Evolutionary conservation across 2,329 filamentous ascomycete genomes (phyloP).

Genomic region (Aureobasidium sp.): DNA sequence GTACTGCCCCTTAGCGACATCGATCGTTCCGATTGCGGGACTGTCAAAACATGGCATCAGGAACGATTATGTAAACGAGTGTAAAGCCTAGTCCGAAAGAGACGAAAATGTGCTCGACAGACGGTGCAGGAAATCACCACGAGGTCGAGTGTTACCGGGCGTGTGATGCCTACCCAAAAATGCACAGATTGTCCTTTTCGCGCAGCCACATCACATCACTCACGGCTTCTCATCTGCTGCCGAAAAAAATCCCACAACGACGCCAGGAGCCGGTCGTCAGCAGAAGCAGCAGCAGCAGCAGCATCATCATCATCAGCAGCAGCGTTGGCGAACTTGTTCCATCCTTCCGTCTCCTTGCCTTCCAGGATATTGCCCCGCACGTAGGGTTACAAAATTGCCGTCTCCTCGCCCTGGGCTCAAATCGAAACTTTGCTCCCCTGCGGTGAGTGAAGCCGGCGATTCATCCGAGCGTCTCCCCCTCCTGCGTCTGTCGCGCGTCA

Average conservation of each 20-base stretch:
- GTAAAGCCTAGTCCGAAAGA: conserved; percentile 11
- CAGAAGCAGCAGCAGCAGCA: conserved; percentile 4
- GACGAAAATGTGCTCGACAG: conserved; percentile 15
- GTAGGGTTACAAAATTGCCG: conserved; percentile 15
- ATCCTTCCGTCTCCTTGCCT: conserved; percentile 8
- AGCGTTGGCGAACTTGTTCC: neutral
- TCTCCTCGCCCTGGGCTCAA: conserved; percentile 10
- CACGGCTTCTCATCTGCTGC: neutral
- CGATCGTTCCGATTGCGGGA: conserved; percentile 5
- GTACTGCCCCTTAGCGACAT: neutral
- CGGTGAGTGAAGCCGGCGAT: conserved; percentile 10
- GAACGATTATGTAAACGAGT: conserved; percentile 10
- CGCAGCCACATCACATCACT: neutral
- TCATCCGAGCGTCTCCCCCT: conserved; percentile 12
- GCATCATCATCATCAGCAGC: neutral
- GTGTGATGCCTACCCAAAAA: conserved; percentile 1
- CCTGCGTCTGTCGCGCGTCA: conserved; percentile 3
- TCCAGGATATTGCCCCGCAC: conserved; percentile 1
- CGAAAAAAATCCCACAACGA: neutral
- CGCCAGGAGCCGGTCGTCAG: neutral
- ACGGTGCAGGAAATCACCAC: conserved; percentile 11
- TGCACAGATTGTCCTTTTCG: conserved; percentile 7
- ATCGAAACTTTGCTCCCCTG: conserved; percentile 13
- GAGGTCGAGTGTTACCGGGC: conserved; percentile 3
- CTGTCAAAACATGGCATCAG: neutral